Evolutionary conservation across 2,329 filamentous ascomycete species (phyloP), one percentile per base, ranked within the genome.

Genomic region (Cytospora chrysosperma): DNA sequence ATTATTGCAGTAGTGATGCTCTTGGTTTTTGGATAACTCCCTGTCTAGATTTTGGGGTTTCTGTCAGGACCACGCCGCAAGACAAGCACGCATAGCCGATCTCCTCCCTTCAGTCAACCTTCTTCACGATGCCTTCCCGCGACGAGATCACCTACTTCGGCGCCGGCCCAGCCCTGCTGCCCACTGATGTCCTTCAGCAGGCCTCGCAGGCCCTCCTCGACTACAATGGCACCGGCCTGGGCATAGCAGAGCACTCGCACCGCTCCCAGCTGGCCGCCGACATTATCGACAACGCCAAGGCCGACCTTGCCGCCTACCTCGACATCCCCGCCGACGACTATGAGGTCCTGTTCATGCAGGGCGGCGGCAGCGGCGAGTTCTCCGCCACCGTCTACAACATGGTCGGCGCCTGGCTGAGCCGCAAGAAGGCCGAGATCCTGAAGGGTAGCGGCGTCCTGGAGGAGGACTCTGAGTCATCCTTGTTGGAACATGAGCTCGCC

Each of bases 171-270:
- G 93, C 94, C n/a, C 81, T 87, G 34, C 83, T 98, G 21, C 93
- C 93, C 27, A 96, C 91, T 15, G 78, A 85, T 4, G 91, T 97
- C 26, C 85, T 97, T 56, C 87, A 95, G 75, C 82, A 81, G 52
- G 93, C 92, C 57, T 87, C 92, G 1, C 75, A 86, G 73, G 90
- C 91, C 1, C 87, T 98, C 5, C 77, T 96, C 68, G 90, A 97
- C 81, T 96, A 87, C 80, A 81, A 94, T 54, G 82, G 85, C 74
- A 91, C 87, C 47, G 94, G 94, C 63, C 83, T 97, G 61, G 93
- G 93, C 59, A 84, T 97, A 51, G 92, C 91, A 67, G 94, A 98
- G 77, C 92, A 96, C 75, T 94, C 90, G 12, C 94, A 98, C 76
- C 91, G 94, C 68, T 96, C 91, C 17, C 82, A 85, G 66, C 84